These are phyloP conservation scores for Domatiomyces globalis DNA, from an alignment of 2,329 filamentous ascomycete genomes.

Conservation along the genomic window DNA sequence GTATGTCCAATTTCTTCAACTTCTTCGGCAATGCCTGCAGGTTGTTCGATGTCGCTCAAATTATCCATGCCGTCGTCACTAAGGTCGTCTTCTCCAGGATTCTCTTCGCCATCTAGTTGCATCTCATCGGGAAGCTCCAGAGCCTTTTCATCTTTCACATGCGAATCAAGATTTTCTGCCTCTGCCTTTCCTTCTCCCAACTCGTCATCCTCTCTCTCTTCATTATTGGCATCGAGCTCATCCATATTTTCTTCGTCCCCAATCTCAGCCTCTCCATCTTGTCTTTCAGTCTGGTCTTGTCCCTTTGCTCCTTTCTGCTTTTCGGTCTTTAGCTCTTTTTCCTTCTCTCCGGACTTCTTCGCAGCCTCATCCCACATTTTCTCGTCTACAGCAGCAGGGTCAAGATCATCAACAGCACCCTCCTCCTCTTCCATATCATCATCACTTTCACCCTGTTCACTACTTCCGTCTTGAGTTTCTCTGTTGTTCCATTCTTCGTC, in stretches of 20 bases:
- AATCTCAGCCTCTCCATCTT: conserved; percentile 39
- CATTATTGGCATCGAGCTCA: conserved; percentile 46
- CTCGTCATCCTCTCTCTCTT: conserved; percentile 30
- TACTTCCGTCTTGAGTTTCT: conserved; percentile 45
- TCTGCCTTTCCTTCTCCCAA: conserved; percentile 51
- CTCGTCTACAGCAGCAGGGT: conserved; percentile 82
- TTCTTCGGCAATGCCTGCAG: conserved; percentile 26
- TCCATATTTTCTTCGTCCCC: conserved; percentile 27
- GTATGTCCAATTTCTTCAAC: conserved; percentile 21
- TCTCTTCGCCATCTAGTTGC: conserved; percentile 58
- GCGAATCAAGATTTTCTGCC: conserved; percentile 53
- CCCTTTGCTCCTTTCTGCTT: conserved; percentile 37
- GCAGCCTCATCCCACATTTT: conserved; percentile 90
- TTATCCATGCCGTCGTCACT: conserved; percentile 44
- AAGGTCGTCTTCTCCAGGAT: conserved; percentile 35
- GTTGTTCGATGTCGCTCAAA: conserved; percentile 38
- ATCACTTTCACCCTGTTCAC: conserved; percentile 48
- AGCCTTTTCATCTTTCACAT: conserved; percentile 66
- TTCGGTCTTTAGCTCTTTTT: conserved; percentile 63
- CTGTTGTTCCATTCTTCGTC: conserved; percentile 40
- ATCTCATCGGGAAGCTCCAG: conserved; percentile 79
- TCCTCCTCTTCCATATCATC: conserved; percentile 74
- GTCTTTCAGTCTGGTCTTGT: conserved; percentile 43
- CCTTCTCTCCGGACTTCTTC: conserved; percentile 43
- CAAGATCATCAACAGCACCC: conserved; percentile 80